These are phyloP conservation scores for Smallanthus sonchifolius DNA, from an alignment of 129 eudicot genomes.

Conservation along the genomic window DNA sequence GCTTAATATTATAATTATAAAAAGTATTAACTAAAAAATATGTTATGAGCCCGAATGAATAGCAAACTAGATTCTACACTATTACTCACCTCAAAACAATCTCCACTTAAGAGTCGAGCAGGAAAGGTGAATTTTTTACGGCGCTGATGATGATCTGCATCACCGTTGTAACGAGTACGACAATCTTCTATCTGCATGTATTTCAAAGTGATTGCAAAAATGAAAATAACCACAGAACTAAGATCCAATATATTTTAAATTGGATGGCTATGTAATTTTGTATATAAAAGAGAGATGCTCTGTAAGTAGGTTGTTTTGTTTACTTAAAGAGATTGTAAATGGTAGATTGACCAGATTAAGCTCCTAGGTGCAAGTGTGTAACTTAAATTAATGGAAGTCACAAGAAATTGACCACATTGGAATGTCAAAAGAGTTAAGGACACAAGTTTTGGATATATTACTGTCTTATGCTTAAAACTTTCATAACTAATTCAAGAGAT, in stretches of 20 bases:
- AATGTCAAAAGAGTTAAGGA: not conserved
- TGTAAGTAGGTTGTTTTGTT: not conserved
- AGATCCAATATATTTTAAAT: not conserved
- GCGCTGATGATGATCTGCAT: slow-evolving; percentile 98
- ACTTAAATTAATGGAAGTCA: not conserved
- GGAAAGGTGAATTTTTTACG: slow-evolving; percentile 96
- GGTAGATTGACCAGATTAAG: not conserved
- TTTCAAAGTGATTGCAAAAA: slow-evolving; percentile 8
- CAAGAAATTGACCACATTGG: not conserved
- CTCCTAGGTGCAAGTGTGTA: not conserved
- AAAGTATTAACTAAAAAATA: slow-evolving; percentile 32
- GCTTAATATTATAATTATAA: not conserved
- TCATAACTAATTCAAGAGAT: not conserved
- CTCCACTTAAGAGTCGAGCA: slow-evolving; percentile 90
- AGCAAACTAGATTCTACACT: slow-evolving; percentile 2
- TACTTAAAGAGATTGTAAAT: not conserved
- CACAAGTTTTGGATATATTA: not conserved
- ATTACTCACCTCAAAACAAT: slow-evolving; percentile 77
- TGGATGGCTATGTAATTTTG: not conserved
- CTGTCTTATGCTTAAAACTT: not conserved
- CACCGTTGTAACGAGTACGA: slow-evolving; percentile 96
- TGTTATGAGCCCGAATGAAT: not conserved
- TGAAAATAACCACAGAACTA: not conserved
- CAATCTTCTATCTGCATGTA: slow-evolving; percentile 90
- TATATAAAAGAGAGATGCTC: not conserved